Percentiles rank a stretch among this genome's conserved stretches.
These are phyloP conservation scores for Canavalia gladiata DNA, from an alignment of 306 rosid genomes.

Conservation along the genomic window DNA sequence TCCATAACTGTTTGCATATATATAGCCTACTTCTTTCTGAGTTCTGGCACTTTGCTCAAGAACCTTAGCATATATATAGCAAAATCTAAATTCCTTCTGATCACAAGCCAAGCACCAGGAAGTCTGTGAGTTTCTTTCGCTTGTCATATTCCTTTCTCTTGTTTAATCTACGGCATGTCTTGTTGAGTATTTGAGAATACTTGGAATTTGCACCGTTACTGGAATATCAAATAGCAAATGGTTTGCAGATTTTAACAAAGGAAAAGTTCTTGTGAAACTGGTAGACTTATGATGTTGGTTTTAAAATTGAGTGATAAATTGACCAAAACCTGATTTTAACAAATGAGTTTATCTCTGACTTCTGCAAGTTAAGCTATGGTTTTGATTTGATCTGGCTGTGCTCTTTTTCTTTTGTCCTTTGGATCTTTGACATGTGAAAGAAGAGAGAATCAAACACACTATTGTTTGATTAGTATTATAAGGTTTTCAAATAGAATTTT, in stretches of 20 bases:
- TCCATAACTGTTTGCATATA: slow-evolving; percentile 6
- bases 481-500: not conserved
- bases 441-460: not conserved
- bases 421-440: not conserved
- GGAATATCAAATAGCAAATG: not conserved
- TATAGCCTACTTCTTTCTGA: not conserved
- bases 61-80: not conserved
- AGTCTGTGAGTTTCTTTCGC: slow-evolving; percentile 36
- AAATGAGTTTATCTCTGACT: not conserved
- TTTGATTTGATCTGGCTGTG: not conserved
- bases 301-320: not conserved
- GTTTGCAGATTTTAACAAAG: not conserved
- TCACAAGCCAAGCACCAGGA: slow-evolving; percentile 10
- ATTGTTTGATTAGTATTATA: not conserved
- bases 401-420: not conserved
- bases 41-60: too few relatives aligned
- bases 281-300: not conserved
- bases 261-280: slow-evolving; percentile 12
- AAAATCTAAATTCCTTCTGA: slow-evolving; percentile 17
- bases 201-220: not conserved
- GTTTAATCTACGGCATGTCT: slow-evolving; percentile 17
- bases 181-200: not conserved
- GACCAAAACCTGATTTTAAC: not conserved
- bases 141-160: slow-evolving; percentile 36
- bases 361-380: not conserved